Conservation (phyloP, 2,329 filamentous ascomycete genomes). For the Alternaria longipes region DNA sequence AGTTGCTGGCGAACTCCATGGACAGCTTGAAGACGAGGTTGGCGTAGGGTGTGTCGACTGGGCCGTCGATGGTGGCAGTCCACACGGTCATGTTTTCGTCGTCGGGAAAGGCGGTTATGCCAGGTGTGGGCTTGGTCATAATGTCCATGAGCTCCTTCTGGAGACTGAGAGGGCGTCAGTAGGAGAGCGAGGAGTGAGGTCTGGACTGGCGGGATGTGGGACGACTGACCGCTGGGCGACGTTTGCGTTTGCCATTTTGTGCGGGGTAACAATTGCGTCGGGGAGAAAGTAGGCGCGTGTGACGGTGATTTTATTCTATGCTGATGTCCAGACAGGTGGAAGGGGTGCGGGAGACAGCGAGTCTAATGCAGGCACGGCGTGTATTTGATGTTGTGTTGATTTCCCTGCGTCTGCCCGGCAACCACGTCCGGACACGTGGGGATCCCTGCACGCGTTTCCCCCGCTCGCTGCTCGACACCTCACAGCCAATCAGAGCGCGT, state of each 20-base stretch:
- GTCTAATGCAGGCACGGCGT: slow-evolving; percentile 4
- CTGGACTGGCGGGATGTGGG: background rate
- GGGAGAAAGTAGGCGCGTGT: too few relatives aligned
- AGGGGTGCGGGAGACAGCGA: background rate
- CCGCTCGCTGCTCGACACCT: slow-evolving; percentile 9
- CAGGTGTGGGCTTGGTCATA: slow-evolving; percentile 93
- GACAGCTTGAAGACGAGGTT: slow-evolving; percentile 89
- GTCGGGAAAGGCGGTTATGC: slow-evolving; percentile 93
- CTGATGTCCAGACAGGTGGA: slow-evolving; percentile 1
- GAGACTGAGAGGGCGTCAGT: slow-evolving; percentile 65
- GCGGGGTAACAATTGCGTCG: background rate
- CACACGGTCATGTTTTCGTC: slow-evolving; percentile 86
- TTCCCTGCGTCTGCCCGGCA: slow-evolving; percentile 32
- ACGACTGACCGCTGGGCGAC: slow-evolving; percentile 58
- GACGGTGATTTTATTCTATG: background rate
- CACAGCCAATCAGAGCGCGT: slow-evolving; percentile 27
- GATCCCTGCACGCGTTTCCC: slow-evolving; percentile 21
- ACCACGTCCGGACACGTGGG: slow-evolving; percentile 17
- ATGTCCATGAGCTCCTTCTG: slow-evolving; percentile 98
- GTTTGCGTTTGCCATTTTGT: slow-evolving; percentile 52
- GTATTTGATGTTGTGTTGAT: slow-evolving; percentile 28
- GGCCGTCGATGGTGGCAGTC: slow-evolving; percentile 93
- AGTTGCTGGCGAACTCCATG: slow-evolving; percentile 89
- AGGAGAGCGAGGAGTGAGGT: slow-evolving; percentile 49
- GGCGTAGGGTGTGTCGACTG: slow-evolving; percentile 89